A percentile compares a stretch with the other conserved stretches of the same genome.
These are phyloP conservation scores for Penicilliopsis zonata DNA, from an alignment of 495 filamentous ascomycete genomes.

Conservation along the genomic window DNA sequence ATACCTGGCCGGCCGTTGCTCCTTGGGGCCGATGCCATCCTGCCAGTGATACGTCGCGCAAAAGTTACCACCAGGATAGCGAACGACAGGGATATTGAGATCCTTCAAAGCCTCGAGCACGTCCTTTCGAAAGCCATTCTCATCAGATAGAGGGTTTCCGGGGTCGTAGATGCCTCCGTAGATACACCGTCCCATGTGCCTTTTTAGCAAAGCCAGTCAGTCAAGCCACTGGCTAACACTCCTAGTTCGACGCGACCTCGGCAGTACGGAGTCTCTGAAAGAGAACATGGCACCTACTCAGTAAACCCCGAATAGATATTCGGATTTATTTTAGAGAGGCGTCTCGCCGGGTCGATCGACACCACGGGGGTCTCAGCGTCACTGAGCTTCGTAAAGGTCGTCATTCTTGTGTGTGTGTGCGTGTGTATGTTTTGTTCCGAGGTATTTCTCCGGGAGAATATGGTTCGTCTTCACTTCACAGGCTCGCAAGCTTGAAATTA, in stretches of 20 bases:
- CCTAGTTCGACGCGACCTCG: too few relatives aligned
- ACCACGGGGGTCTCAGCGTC: constrained; percentile 47
- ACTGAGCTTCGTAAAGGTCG: constrained; percentile 54
- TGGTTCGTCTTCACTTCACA: too few relatives aligned
- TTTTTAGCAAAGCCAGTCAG: constrained; percentile 23
- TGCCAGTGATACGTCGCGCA: constrained; percentile 75
- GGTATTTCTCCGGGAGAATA: too few relatives aligned
- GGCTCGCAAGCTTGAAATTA: too few relatives aligned
- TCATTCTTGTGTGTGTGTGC: too few relatives aligned
- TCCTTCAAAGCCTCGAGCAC: constrained; percentile 58
- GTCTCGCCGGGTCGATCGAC: constrained; percentile 44
- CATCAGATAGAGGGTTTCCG: constrained; percentile 53
- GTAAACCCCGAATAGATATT: constrained; percentile 70
- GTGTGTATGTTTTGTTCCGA: too few relatives aligned
- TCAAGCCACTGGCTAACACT: neutral
- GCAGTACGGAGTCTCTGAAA: constrained; percentile 1
- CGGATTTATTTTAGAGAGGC: constrained; percentile 55
- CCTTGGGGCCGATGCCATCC: constrained; percentile 62
- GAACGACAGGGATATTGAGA: constrained; percentile 58
- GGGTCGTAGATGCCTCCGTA: constrained; percentile 79
- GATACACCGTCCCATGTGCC: constrained; percentile 76
- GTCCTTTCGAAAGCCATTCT: constrained; percentile 64
- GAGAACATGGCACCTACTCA: constrained; percentile 38
- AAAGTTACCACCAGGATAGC: constrained; percentile 75
- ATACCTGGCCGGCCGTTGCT: constrained; percentile 45